Evolutionary conservation across 176 grass and related monocot species (phyloP).

Genomic region (Triticum dicoccoides): DNA sequence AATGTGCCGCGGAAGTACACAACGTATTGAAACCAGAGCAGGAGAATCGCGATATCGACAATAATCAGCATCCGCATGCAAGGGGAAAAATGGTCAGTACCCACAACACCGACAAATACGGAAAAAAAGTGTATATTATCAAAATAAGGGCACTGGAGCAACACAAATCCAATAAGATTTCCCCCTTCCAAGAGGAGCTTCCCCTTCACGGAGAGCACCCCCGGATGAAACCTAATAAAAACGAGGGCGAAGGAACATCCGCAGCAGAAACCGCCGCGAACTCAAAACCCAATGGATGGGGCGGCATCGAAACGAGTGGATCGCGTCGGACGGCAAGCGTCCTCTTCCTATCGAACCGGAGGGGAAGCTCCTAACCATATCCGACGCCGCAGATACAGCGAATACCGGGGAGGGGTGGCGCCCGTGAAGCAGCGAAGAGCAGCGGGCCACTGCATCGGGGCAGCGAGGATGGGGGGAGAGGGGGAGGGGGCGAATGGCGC

Average conservation of each 20-base stretch:
- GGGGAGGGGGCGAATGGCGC: background rate
- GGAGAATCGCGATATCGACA: background rate
- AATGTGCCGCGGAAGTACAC: background rate
- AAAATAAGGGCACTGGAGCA: background rate
- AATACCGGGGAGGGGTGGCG: background rate
- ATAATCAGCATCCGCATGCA: background rate
- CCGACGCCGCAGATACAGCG: background rate
- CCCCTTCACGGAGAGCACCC: background rate
- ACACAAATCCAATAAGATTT: background rate
- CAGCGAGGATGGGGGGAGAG: background rate
- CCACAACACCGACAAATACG: background rate
- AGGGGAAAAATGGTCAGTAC: background rate
- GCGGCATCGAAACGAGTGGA: background rate
- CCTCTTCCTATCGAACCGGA: background rate
- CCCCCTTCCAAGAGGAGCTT: background rate
- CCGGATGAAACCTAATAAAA: background rate
- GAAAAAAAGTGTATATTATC: background rate
- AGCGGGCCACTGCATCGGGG: background rate
- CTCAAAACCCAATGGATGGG: constrained; percentile 13
- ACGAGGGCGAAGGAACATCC: background rate
- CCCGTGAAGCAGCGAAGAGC: background rate
- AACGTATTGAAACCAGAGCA: background rate
- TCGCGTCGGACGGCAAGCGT: background rate
- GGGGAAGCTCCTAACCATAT: background rate
- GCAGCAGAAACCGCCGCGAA: background rate